Evolutionary conservation across 352 stramenopile species (phyloP).

Genomic region (Hyaloperonospora arabidopsidis): DNA sequence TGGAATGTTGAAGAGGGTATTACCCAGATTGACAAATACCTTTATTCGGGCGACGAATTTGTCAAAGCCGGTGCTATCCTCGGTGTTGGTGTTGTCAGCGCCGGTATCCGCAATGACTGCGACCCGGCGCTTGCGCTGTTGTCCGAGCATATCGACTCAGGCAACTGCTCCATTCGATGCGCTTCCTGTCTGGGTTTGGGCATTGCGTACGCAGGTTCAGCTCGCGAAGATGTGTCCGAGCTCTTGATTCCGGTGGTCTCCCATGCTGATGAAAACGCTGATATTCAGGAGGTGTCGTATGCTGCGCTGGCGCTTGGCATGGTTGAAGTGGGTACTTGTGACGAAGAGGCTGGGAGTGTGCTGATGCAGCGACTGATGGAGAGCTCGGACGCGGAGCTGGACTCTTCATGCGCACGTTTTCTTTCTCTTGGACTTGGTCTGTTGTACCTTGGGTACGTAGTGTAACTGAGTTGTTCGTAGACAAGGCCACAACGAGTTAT

Average conservation of each 20-base stretch:
- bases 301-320: constrained; percentile 95
- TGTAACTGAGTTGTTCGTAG: constrained; percentile 11
- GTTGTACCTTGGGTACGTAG: constrained; percentile 92
- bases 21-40: constrained; percentile 98
- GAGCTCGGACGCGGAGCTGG: constrained; percentile 93
- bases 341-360: constrained; percentile 94
- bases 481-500: constrained; percentile 52
- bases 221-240: constrained; percentile 95
- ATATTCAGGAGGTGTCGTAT: constrained; percentile 88
- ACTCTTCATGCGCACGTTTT: constrained; percentile 94
- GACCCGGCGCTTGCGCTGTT: constrained; percentile 96
- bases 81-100: constrained; percentile 93
- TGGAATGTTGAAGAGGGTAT: constrained; percentile 99
- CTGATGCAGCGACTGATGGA: constrained; percentile 98
- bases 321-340: constrained; percentile 96
- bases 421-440: constrained; percentile 95
- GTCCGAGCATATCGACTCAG: constrained; percentile 94
- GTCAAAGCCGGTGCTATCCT: constrained; percentile 97
- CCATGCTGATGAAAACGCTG: constrained; percentile 85
- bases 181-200: constrained; percentile 93
- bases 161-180: constrained; percentile 91
- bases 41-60: constrained; percentile 97
- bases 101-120: constrained; percentile 93
- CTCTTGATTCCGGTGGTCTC: constrained; percentile 92
- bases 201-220: constrained; percentile 96